Percentiles rank a stretch among this genome's conserved stretches.
phyloP scores from a whole-genome alignment of 1,139 yeast species.

The Lodderomyces elongisporus region DNA sequence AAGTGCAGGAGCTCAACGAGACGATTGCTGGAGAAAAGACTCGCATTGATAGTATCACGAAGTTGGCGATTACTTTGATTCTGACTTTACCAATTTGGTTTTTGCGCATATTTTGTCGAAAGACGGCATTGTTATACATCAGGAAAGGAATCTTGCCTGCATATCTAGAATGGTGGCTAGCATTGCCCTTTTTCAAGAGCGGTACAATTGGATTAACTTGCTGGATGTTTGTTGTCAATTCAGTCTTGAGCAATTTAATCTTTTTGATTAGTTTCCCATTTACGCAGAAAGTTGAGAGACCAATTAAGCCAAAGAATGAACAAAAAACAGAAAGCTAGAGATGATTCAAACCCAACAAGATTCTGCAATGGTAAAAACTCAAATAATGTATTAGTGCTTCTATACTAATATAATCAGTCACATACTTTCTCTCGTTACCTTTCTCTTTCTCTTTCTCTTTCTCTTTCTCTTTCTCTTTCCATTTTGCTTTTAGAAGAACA shows the following conservation, averaged over 20 bases:
- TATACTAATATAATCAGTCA: constrained; percentile 1
- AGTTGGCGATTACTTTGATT: constrained; percentile 21
- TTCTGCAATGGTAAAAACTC: not conserved
- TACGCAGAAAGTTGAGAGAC: constrained; percentile 20
- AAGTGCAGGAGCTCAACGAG: constrained; percentile 42
- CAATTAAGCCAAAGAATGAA: constrained; percentile 14
- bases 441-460: too few species aligned
- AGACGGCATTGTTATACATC: constrained; percentile 54
- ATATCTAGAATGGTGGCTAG: constrained; percentile 50
- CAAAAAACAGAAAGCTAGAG: too few species aligned
- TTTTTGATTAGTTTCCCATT: constrained; percentile 29
- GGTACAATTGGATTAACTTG: constrained; percentile 51
- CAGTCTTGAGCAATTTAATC: constrained; percentile 24
- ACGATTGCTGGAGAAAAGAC: constrained; percentile 33
- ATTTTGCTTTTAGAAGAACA: too few species aligned
- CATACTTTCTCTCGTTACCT: too few species aligned
- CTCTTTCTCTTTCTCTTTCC: too few species aligned
- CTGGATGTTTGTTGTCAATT: constrained; percentile 43
- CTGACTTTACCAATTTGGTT: constrained; percentile 46
- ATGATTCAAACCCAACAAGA: constrained; percentile 4
- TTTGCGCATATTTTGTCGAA: constrained; percentile 53
- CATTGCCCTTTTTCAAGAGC: constrained; percentile 56
- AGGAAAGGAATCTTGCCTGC: constrained; percentile 58
- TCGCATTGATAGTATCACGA: constrained; percentile 29
- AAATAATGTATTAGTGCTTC: constrained; percentile 1